Evolutionary conservation across 768 basidiomycete genomes (phyloP), one percentile per base, ranked within the genome.

Genomic region (Gymnopilus junonius): DNA sequence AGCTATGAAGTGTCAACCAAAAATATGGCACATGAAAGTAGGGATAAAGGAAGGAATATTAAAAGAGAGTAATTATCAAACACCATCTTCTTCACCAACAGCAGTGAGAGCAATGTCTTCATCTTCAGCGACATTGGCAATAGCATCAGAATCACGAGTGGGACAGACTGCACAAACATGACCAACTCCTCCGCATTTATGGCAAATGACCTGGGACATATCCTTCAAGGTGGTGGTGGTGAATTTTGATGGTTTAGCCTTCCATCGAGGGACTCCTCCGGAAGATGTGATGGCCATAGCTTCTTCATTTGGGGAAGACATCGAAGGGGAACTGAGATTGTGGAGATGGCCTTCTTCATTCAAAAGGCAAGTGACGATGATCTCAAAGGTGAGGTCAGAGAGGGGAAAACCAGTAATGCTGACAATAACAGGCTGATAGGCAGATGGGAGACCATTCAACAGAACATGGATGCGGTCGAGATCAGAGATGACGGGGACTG

Each of bases 281-380:
- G n/a, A n/a, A n/a, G 15, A 11, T 8, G 50, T 53, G 50, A 53
- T 17, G 25, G 31, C 50, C 14, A 6, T 4, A 53, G 50, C 50
- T 35, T 34, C 50, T 5, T 40, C 40, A 43, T 34, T 15, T 27
- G 37, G 25, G 27, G 42, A 58, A 27, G 37, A 25, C 17, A 11
- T 56, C 17, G 56, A 6, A 4, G 27, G 37, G n/a, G 56, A 12
- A 31, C 1, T 43, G 23, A 45, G 8, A 58, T 58, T 58, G n/a
- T 40, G 56, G 27, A 42, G 56, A 14, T 40, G 56, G 39, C 56
- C 56, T 45, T 58, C 56, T 58, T 58, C 56, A 58, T 58, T 58
- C 42, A 58, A 40, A 25, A 58, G 56, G n/a, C 56, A 25, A 25
- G 56, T 29, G 15, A 58, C 56, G 12, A 58, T 40, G 31, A 12